Evolutionary conservation across 495 filamentous ascomycete genomes (phyloP), one percentile per base, ranked within the genome.

Genomic region (Penicillium silybi): DNA sequence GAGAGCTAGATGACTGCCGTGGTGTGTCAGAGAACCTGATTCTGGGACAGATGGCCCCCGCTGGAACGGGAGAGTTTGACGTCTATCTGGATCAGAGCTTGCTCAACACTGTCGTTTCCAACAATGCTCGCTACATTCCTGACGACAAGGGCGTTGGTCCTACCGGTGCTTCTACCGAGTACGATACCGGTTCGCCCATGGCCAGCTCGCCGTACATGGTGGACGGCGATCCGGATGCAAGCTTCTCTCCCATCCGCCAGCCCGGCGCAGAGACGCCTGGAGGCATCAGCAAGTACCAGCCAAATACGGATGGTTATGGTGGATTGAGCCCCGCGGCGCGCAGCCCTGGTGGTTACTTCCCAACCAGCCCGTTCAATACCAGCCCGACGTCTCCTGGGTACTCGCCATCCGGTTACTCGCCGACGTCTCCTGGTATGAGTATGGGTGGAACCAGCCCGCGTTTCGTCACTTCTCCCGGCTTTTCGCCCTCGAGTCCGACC

Each of bases 21-120:
- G 93, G 93, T 75, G 89, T 99, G 20, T 97, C 92, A 1, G 93
- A 99, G 75, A 99, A 99, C 69, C 83, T 99, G 71, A 97, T 99
- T 83, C 79, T 99, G 58, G 93, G 93, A 52, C 93, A 99, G 68
- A 81, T 97, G 69, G 93, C 93, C 15, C 93, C 93, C 44, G 85
- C 95, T 78, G 93, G 93, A 43, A 99, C 93, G 52, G 93, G 93
- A 50, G 90, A 96, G 69, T 85, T 97, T 46, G 90, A 99, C 34
- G 80, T 96, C 41, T 87, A 87, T 58, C 77, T 97, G 50, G 95
- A 99, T 70, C 90, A 93, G 53, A 86, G 85, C 68, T 91, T 97
- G 86, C 82, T 97, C 23, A 89, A 95, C 68, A 95, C 92, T 1
- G 90, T 96, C 53, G 89, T 95, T 23, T 90, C 89, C 18, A 88